These are phyloP conservation scores for Fusarium sp. DNA, from an alignment of 2,329 filamentous ascomycete species.

Conservation along the genomic window DNA sequence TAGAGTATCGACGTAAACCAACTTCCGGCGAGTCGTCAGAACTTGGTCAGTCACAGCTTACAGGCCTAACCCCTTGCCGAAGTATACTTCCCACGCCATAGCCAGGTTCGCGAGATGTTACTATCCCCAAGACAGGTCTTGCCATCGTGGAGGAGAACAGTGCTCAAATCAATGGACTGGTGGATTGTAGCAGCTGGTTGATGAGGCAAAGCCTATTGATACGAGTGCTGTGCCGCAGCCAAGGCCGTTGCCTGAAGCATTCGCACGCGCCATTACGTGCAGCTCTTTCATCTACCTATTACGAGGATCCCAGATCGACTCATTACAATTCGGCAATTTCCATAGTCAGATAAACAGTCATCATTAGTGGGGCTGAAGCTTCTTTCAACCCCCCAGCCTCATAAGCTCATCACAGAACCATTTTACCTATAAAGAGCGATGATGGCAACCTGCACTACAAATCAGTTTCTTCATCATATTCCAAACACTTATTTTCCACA, in stretches of 20 bases:
- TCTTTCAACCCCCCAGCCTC: neutral
- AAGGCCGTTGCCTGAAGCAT: neutral
- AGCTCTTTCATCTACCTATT: neutral
- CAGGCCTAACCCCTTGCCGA: too few species aligned
- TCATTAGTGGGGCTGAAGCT: neutral
- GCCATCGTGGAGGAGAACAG: too few species aligned
- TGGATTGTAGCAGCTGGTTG: too few species aligned
- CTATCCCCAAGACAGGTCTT: too few species aligned
- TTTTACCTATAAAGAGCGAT: neutral
- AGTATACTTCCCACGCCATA: too few species aligned
- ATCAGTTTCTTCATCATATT: rapidly evolving
- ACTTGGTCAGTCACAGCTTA: too few species aligned
- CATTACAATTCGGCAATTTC: neutral
- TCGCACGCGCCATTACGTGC: neutral
- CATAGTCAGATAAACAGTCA: neutral
- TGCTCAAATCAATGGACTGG: too few species aligned
- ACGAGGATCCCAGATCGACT: neutral
- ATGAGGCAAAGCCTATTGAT: too few species aligned
- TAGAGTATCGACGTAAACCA: too few species aligned
- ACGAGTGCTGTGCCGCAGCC: neutral
- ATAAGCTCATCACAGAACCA: rapidly evolving
- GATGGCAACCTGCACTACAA: rapidly evolving
- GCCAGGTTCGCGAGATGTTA: too few species aligned
- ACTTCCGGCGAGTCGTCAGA: too few species aligned
- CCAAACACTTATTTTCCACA: rapidly evolving